These are phyloP conservation scores for Linanthus parryae DNA, from an alignment of 148 eudicot species.

Conservation along the genomic window DNA sequence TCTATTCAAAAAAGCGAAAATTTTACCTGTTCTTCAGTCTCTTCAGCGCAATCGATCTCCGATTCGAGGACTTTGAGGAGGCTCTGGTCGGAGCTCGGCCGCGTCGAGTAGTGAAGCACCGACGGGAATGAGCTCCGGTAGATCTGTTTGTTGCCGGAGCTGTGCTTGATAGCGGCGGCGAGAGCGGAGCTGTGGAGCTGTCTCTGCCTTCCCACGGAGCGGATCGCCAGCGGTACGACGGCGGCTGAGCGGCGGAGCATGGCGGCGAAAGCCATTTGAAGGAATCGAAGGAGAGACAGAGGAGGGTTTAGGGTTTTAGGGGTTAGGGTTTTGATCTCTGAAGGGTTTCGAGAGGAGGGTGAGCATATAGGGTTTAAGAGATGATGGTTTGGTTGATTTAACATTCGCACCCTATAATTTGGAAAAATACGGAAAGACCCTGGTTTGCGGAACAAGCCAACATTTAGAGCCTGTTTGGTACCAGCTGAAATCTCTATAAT, in stretches of 20 bases:
- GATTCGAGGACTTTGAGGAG: constrained; percentile 42
- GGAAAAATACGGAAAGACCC: too few relatives aligned
- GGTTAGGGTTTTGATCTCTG: constrained; percentile 3
- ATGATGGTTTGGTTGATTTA: too few relatives aligned
- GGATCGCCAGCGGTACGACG: constrained; percentile 36
- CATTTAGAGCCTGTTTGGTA: not conserved
- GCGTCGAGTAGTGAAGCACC: constrained; percentile 16
- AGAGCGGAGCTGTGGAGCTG: constrained; percentile 25
- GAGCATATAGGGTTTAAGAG: not conserved
- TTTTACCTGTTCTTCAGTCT: constrained; percentile 35
- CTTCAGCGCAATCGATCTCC: constrained; percentile 50
- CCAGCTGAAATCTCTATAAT: too few relatives aligned
- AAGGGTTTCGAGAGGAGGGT: not conserved
- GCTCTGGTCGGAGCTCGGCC: constrained; percentile 24
- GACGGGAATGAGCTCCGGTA: constrained; percentile 27
- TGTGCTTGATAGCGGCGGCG: constrained; percentile 27
- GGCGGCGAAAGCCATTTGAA: constrained; percentile 43
- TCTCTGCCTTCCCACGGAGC: constrained; percentile 32
- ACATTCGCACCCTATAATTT: too few relatives aligned
- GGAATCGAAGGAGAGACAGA: constrained; percentile 9
- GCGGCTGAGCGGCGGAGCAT: constrained; percentile 45
- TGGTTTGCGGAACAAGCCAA: too few relatives aligned
- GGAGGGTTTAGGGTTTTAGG: constrained; percentile 7
- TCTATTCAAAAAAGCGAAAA: not conserved
- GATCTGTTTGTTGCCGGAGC: constrained; percentile 11